Evolutionary conservation across 2,329 filamentous ascomycete genomes (phyloP), one percentile per base, ranked within the genome.

Genomic region (Arthrinium puccinioides): DNA sequence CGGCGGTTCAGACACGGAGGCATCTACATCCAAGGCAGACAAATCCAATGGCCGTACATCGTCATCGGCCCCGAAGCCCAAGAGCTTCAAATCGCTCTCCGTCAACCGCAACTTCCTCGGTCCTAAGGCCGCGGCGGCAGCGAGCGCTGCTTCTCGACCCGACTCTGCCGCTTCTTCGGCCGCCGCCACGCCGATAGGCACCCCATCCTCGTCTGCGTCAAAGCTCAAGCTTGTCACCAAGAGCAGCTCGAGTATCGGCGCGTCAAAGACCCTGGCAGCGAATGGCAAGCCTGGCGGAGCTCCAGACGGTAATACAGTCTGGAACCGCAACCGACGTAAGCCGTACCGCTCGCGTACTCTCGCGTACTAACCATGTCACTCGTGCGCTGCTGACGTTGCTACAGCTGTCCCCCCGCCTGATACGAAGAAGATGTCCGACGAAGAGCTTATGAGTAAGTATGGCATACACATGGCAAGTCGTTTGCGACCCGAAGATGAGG

Each of bases 301-400:
- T 19, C 83, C 85, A 11, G 84, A 89, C 57, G 72, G 76, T 21
- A 84, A 68, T 58, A 82, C 74, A 37, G 85, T 94, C 27, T 94
- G 87, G 87, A 94, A 92, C 64, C 89, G 88, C 63, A 94, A 92
- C 57, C 74, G 82, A 67, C 84, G 85, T 83, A 74, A 57, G 81
- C 44, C 19, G 20, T 32, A 20, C 9, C 15, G 5, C 37, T 31
- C 27, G 13, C 26, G 20, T 10, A 9, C 6, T 57, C 14, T 31
- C 43, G 31, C 38, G 36, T 24, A 20, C n/a, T 33, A 32, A n/a
- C 4, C 32, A 10, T 31, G 41, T 32, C 24, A 42, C 18, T 42
- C 54, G 60, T 50, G n/a, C n/a, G 31, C 20, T 9, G 14, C 31
- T 33, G 11, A 33, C 57, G 49, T 26, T 37, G 21, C 21, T 32